Conservation (phyloP, 371 early-diverging fungal species). For the Quaeritorhiza haematococci region DNA sequence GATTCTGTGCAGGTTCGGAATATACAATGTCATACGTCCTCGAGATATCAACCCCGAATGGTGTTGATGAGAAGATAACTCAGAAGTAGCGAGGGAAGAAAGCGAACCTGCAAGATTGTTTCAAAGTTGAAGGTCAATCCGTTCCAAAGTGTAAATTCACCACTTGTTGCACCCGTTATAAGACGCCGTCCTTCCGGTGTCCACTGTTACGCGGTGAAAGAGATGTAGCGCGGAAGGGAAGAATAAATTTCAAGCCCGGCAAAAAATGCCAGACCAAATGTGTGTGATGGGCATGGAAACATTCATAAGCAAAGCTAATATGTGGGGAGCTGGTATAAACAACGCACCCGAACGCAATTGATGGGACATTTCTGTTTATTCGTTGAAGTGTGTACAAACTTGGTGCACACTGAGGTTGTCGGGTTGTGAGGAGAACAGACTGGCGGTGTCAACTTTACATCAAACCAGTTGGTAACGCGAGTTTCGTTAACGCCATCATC, state of each 20-base stretch:
- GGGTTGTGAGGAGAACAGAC: slow-evolving; percentile 74
- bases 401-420: slow-evolving; percentile 78
- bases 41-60: not conserved
- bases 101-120: slow-evolving; percentile 88
- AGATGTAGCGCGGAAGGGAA: no score
- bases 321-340: no score
- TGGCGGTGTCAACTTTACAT: slow-evolving; percentile 66
- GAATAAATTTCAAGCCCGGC: no score
- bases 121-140: slow-evolving; percentile 99
- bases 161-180: slow-evolving; percentile 95
- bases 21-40: no score
- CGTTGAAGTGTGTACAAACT: slow-evolving; percentile 94
- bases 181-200: slow-evolving; percentile 98
- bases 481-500: not conserved
- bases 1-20: no score
- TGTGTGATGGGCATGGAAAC: no score
- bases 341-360: slow-evolving; percentile 84
- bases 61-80: not conserved
- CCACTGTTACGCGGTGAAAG: slow-evolving; percentile 66
- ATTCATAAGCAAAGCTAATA: not conserved
- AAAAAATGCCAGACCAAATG: no score
- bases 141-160: slow-evolving; percentile 99
- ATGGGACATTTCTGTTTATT: slow-evolving; percentile 97
- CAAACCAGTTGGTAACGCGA: slow-evolving; percentile 1
- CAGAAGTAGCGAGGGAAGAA: not conserved